Evolutionary conservation across 2,329 filamentous ascomycete species (phyloP).

Genomic region (Colletotrichum sp.): DNA sequence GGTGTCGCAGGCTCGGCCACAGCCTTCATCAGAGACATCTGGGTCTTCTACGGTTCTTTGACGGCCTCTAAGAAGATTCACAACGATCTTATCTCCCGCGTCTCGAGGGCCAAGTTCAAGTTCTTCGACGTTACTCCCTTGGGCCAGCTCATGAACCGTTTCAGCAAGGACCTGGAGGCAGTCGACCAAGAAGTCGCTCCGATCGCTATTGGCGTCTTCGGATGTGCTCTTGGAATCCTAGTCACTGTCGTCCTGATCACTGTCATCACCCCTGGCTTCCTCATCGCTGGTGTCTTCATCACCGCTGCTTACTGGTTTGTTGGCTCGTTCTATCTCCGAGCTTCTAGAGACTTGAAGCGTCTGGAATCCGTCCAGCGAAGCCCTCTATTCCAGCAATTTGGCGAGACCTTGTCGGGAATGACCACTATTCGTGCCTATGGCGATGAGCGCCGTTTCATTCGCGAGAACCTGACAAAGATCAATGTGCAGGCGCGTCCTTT

Average conservation of each 20-base stretch:
- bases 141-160: slow-evolving; percentile 96
- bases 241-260: slow-evolving; percentile 91
- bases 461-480: slow-evolving; percentile 86
- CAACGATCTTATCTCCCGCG: slow-evolving; percentile 74
- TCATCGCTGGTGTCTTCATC: slow-evolving; percentile 87
- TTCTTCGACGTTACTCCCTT: slow-evolving; percentile 98
- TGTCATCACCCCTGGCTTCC: slow-evolving; percentile 86
- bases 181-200: slow-evolving; percentile 96
- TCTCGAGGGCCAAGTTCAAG: slow-evolving; percentile 91
- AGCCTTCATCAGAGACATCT: slow-evolving; percentile 81
- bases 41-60: slow-evolving; percentile 91
- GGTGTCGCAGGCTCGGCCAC: slow-evolving; percentile 80
- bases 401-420: slow-evolving; percentile 92
- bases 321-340: slow-evolving; percentile 85
- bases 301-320: slow-evolving; percentile 81
- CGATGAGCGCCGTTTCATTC: slow-evolving; percentile 89
- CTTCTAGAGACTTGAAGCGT: slow-evolving; percentile 94
- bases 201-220: slow-evolving; percentile 79
- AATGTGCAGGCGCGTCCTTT: slow-evolving; percentile 93
- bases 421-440: slow-evolving; percentile 97
- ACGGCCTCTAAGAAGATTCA: slow-evolving; percentile 88
- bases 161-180: slow-evolving; percentile 95
- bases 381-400: slow-evolving; percentile 96
- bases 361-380: slow-evolving; percentile 94
- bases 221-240: slow-evolving; percentile 69